These are phyloP conservation scores for Marasmius fiardii DNA, from an alignment of 1,284 basidiomycete species.

Conservation along the genomic window DNA sequence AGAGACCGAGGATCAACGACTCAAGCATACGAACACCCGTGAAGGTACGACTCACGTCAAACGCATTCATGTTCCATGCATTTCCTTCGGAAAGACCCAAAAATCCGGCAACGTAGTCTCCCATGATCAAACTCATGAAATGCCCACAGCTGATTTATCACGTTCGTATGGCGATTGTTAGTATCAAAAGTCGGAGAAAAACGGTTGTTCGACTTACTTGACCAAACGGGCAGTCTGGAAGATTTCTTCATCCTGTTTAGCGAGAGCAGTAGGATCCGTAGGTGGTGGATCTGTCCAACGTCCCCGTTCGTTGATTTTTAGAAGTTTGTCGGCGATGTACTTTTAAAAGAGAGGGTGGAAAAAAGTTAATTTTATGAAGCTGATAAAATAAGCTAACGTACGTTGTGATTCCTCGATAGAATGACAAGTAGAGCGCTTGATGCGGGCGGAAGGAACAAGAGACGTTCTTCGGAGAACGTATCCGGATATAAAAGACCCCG, in stretches of 20 bases:
- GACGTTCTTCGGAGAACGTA: slow-evolving; percentile 43
- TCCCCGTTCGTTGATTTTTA: slow-evolving; percentile 49
- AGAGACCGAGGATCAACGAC: background rate
- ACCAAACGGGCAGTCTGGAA: slow-evolving; percentile 53
- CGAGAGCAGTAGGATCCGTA: slow-evolving; percentile 23
- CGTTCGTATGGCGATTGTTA: background rate
- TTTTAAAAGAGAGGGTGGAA: slow-evolving; percentile 14
- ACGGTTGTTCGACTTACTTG: slow-evolving; percentile 30
- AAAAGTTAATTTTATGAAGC: background rate
- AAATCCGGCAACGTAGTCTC: slow-evolving; percentile 47
- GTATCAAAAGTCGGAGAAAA: background rate
- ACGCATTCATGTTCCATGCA: slow-evolving; percentile 41
- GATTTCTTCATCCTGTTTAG: slow-evolving; percentile 47
- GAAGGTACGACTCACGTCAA: slow-evolving; percentile 35
- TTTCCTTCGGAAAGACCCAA: slow-evolving; percentile 41
- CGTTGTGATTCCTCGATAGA: slow-evolving; percentile 50
- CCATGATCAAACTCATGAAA: slow-evolving; percentile 41
- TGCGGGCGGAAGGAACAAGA: slow-evolving; percentile 50
- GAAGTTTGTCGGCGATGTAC: slow-evolving; percentile 49
- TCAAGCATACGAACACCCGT: background rate
- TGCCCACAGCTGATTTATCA: slow-evolving; percentile 34
- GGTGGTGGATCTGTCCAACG: slow-evolving; percentile 36
- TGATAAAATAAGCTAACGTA: slow-evolving; percentile 12
- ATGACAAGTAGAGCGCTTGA: slow-evolving; percentile 46
- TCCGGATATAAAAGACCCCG: slow-evolving; percentile 42